Base-by-base conservation (phyloP, 1,284 basidiomycete species). In the Pseudozyma hubeiensis region DNA sequence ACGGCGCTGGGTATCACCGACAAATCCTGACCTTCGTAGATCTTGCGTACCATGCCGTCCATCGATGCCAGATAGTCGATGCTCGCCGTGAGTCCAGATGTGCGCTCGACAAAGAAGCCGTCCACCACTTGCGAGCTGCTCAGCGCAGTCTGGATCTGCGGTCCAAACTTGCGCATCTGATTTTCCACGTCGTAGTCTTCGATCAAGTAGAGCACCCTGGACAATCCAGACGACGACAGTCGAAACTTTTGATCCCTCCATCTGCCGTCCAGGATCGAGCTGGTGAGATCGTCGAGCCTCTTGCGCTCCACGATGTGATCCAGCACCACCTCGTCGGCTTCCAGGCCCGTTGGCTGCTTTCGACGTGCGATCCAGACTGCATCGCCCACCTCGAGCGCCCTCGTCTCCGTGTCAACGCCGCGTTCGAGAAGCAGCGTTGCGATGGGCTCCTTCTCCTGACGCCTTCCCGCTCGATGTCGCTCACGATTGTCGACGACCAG, bases 161-260 rank as follows among this genome's bases (percentile, higher is more conserved):
- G 63, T 7, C 81, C 83, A 49, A 79, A 79, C 34, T 69, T 70
- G 48, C 71, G 70, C 70, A 81, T 76, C 50, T 83, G 70, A 13
- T 77, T 74, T 10, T 85, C 78, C 2, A 83, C 80, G 63, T 88
- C 86, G 79, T 85, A 87, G 57, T 87, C 87, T 75, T 89, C 88
- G 50, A 89, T 86, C 33, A 89, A 82, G 77, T 89, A 89, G 62
- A 88, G 86, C 44, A 88, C 84, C 53, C 88, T 81, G 29, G 82
- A 79, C 29, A 89, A 84, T 16, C 86, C 87, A 0, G 87, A 87
- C 30, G 86, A 85, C 6, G 82, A 83, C 35, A 88, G 75, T 0
- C 88, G 87, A 57, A 86, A 86, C 87, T 88, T 89, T 71, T 89
- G 88, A 59, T 88, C 87, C 56, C 84, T 83, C 77, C 88, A 89